Conservation (phyloP, 495 filamentous ascomycete species). For the Penicillium arizonense region DNA sequence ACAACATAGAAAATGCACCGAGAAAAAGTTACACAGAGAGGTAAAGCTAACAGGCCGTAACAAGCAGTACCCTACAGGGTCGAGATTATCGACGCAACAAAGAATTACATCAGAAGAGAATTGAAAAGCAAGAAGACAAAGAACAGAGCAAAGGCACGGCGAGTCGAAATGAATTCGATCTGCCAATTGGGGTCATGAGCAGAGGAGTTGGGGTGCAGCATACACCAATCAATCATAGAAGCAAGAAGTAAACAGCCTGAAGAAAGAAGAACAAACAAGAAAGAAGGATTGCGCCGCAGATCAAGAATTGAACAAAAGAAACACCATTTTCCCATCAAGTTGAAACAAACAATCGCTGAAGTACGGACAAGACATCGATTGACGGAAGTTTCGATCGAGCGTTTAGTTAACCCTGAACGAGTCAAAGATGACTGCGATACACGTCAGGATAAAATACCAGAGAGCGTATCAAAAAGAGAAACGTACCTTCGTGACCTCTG, state of each 20-base stretch:
- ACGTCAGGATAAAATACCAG: constrained; percentile 12
- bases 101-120: constrained; percentile 5
- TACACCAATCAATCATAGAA: neutral
- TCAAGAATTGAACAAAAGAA: neutral
- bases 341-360: constrained; percentile 34
- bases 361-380: constrained; percentile 32
- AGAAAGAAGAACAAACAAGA: neutral
- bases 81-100: neutral
- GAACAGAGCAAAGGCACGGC: neutral
- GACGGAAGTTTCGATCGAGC: constrained; percentile 14
- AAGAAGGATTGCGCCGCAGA: constrained; percentile 2
- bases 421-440: constrained; percentile 42
- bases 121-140: neutral
- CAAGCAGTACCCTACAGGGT: constrained; percentile 4
- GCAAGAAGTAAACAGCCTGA: neutral
- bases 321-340: constrained; percentile 8
- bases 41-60: neutral
- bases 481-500: constrained; percentile 54
- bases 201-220: neutral
- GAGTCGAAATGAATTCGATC: neutral
- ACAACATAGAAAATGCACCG: neutral
- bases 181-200: neutral
- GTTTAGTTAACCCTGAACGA: constrained; percentile 47
- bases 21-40: neutral
- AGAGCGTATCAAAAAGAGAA: neutral